phyloP scores from a whole-genome alignment of 1,284 basidiomycete species.

The Leccinum solheimii region DNA sequence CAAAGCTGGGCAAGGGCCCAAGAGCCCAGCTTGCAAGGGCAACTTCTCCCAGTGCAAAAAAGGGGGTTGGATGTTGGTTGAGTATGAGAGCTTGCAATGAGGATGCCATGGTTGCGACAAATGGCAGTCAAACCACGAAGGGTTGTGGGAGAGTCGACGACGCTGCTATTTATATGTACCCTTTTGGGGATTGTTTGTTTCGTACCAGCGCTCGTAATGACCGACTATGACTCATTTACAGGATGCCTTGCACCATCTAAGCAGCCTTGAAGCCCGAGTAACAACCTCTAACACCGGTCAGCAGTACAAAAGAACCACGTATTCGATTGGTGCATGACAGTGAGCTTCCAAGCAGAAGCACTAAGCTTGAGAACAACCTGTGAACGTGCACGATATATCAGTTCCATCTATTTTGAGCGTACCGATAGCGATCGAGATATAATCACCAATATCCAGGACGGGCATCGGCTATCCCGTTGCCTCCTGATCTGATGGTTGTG shows the following conservation, averaged over 20 bases:
- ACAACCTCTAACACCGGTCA: not conserved
- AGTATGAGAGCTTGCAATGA: conserved; percentile 32
- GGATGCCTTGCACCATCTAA: not conserved
- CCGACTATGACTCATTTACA: not conserved
- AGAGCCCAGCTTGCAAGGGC: conserved; percentile 48
- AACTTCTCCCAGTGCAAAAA: conserved; percentile 41
- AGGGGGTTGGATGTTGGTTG: conserved; percentile 20
- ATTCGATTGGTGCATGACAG: not conserved
- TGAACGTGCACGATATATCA: conserved; percentile 6
- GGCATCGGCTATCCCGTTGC: conserved; percentile 9
- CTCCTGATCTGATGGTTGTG: conserved; percentile 16
- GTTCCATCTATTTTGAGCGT: not conserved
- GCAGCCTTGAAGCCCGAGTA: not conserved
- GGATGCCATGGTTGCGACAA: conserved; percentile 21
- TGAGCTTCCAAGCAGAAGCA: not conserved
- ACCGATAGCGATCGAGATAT: not conserved
- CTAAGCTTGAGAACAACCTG: not conserved
- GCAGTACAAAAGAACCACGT: not conserved
- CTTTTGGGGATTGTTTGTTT: conserved; percentile 30
- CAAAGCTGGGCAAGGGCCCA: conserved; percentile 49
- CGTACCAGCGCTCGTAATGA: not conserved
- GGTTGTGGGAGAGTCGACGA: not conserved
- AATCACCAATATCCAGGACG: conserved; percentile 8
- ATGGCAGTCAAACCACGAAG: conserved; percentile 10
- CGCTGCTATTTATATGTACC: conserved; percentile 19